phyloP scores from a whole-genome alignment of 1,284 basidiomycete genomes.

The Fomitopsis schrenkii region DNA sequence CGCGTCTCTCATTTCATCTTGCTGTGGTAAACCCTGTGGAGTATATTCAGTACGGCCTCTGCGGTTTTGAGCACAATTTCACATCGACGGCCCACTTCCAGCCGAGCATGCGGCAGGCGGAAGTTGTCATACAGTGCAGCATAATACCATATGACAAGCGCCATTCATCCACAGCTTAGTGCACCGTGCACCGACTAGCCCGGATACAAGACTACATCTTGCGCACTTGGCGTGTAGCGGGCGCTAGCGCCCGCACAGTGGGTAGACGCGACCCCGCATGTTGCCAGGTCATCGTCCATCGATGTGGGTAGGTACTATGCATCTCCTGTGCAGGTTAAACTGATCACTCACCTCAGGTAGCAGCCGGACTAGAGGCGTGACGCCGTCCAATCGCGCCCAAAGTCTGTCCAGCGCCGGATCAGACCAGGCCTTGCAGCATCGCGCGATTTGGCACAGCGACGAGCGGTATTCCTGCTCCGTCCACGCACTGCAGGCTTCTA shows the following conservation, averaged over 20 bases:
- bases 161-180: neutral
- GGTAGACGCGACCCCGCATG: neutral
- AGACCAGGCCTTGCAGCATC: constrained; percentile 47
- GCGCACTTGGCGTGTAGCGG: neutral
- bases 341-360: constrained; percentile 25
- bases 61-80: neutral
- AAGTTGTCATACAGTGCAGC: neutral
- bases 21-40: neutral
- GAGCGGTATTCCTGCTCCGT: constrained; percentile 14
- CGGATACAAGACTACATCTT: neutral
- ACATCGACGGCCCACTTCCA: neutral
- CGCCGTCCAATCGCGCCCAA: constrained; percentile 44
- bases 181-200: neutral
- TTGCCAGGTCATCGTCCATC: neutral
- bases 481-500: constrained; percentile 32
- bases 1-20: neutral
- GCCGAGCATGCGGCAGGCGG: neutral
- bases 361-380: constrained; percentile 43
- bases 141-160: neutral
- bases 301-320: neutral
- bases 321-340: neutral
- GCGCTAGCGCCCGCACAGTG: neutral
- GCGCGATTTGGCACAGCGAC: constrained; percentile 21
- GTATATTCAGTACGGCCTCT: neutral
- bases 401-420: constrained; percentile 52